Evolutionary conservation across 225 moss, liverwort and hornwort genomes (phyloP), one percentile per base, ranked within the genome.

Genomic region (Thuidium tamariscinum): DNA sequence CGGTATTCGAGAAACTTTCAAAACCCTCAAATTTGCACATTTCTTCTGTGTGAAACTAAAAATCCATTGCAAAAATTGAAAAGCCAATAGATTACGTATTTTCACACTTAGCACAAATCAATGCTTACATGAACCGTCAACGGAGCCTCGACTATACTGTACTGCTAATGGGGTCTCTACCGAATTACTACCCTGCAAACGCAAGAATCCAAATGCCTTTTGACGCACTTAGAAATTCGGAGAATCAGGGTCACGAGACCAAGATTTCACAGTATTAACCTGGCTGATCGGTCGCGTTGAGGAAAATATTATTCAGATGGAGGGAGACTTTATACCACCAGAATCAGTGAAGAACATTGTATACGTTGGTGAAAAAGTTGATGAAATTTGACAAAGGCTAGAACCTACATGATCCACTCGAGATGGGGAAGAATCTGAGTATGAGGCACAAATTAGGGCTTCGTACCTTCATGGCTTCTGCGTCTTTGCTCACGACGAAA

Each of bases 401-500:
- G 16, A 81, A 3, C 18, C 25, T 25, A 7, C 11, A 23, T 11
- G 26, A 25, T 18, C 1, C n/a, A n/a, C 26, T 77, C 42, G 46
- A 79, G 21, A 62, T 9, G 9, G 15, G 9, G 14, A 34, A 62
- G 34, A 15, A 81, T n/a, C 13, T 9, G 22, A 32, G 22, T 32
- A 2, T 3, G 21, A 4, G 10, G 16, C 23, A 26, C 4, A 51
- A 36, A 23, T 26, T 12, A n/a, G 37, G 51, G 7, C 7, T 48
- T 6, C 51, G 11, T 66, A 90, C 90, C 88, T 89, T 39, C 88
- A 97, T 94, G 42, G 94, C 92, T 32, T 92, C 84, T 13, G 77
- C 88, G n/a, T 94, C 93, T 60, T 93, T 95, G 87, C 91, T 94
- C 27, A 94, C 87, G 66, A 97, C 91, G 70, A 95, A 97, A 54